These are phyloP conservation scores for Penicillium bovifimosum DNA, from an alignment of 495 filamentous ascomycete species.

Conservation along the genomic window DNA sequence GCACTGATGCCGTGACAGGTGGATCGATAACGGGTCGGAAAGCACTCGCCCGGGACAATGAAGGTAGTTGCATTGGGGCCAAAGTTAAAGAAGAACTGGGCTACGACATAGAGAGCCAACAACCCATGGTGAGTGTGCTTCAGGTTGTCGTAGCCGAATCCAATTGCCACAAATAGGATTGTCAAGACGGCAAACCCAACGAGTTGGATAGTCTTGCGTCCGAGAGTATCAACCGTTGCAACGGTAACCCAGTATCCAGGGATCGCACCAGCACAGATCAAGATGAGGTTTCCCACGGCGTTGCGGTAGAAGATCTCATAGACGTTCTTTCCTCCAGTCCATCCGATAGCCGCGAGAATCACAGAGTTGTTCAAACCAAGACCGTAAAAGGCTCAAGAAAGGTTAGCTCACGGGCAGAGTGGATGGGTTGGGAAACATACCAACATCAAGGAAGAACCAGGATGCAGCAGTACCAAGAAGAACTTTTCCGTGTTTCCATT, in stretches of 20 bases:
- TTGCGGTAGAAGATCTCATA: conserved; percentile 65
- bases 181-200: conserved; percentile 70
- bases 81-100: conserved; percentile 88
- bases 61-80: conserved; percentile 86
- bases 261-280: conserved; percentile 68
- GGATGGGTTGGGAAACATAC: conserved; percentile 13
- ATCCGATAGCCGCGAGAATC: conserved; percentile 64
- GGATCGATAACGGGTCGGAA: conserved; percentile 80
- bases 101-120: conserved; percentile 70
- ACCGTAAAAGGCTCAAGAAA: conserved; percentile 64
- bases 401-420: conserved; percentile 3
- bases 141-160: conserved; percentile 55
- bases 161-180: conserved; percentile 69
- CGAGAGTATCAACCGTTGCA: conserved; percentile 61
- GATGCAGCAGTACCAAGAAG: conserved; percentile 73
- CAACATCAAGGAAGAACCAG: conserved; percentile 72
- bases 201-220: conserved; percentile 76
- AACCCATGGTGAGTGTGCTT: conserved; percentile 44
- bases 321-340: conserved; percentile 48
- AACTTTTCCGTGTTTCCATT: conserved; percentile 62
- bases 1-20: conserved; percentile 83
- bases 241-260: conserved; percentile 76
- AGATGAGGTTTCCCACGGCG: conserved; percentile 68
- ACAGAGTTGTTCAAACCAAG: conserved; percentile 70
- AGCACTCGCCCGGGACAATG: conserved; percentile 84